Evolutionary conservation across 2,329 filamentous ascomycete species (phyloP).

Genomic region (Sphaerostilbella broomeana): DNA sequence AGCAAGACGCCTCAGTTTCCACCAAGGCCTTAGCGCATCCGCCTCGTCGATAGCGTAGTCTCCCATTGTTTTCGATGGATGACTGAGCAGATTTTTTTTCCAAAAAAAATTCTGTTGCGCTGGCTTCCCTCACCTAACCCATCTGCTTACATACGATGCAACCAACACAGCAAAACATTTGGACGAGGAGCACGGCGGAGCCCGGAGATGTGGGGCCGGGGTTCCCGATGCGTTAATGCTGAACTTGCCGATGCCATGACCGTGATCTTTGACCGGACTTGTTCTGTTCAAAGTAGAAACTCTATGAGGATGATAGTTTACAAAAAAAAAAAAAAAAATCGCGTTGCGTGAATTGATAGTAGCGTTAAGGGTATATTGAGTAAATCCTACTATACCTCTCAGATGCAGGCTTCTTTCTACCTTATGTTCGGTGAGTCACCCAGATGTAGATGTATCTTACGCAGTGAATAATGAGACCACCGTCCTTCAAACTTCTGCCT

Average conservation of each 20-base stretch:
- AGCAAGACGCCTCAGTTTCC: constrained; percentile 7
- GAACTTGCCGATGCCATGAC: no score
- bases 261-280: no score
- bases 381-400: no score
- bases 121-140: constrained; percentile 6
- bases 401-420: no score
- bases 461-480: no score
- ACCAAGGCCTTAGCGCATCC: constrained; percentile 6
- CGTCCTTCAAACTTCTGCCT: no score
- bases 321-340: neutral
- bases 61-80: constrained; percentile 9
- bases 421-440: no score
- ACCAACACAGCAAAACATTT: neutral
- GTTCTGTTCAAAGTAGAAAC: no score
- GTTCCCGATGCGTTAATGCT: constrained; percentile 12
- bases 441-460: no score
- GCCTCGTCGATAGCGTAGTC: constrained; percentile 13
- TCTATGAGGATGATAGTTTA: neutral
- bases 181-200: constrained; percentile 2
- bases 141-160: neutral
- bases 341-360: no score
- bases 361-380: no score
- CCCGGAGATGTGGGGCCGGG: constrained; percentile 12
- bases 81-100: constrained; percentile 4
- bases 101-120: constrained; percentile 3